Conservation (phyloP, 192 early-diverging fungal species). For the Pilobolus umbonatus region DNA sequence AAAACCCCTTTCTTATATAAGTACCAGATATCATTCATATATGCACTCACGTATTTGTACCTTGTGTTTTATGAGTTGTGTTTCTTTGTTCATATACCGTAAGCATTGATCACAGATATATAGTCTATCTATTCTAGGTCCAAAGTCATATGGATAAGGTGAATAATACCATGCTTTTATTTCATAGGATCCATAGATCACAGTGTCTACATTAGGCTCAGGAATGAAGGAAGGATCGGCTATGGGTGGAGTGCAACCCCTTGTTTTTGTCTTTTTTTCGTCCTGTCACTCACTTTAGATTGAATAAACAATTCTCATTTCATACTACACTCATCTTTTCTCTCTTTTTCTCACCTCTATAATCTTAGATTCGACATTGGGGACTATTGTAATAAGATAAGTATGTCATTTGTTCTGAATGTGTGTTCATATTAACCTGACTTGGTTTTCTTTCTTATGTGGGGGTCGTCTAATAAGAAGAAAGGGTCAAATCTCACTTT, state of each 20-base stretch:
- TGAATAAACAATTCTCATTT: too few relatives aligned
- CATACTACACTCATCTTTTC: too few relatives aligned
- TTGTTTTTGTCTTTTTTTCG: constrained; percentile 5
- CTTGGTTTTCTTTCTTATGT: too few relatives aligned
- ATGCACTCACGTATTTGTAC: constrained; percentile 36
- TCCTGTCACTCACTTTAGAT: neutral
- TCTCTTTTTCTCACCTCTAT: too few relatives aligned
- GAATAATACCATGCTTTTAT: constrained; percentile 94
- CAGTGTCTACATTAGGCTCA: constrained; percentile 39
- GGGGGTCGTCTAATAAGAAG: too few relatives aligned
- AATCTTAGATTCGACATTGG: too few relatives aligned
- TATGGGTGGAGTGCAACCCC: constrained; percentile 5
- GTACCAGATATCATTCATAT: neutral
- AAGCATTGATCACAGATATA: constrained; percentile 92
- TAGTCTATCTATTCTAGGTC: constrained; percentile 53
- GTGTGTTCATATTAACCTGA: too few relatives aligned
- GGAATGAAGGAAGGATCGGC: constrained; percentile 11
- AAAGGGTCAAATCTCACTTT: too few relatives aligned
- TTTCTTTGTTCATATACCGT: constrained; percentile 84
- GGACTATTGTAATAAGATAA: too few relatives aligned
- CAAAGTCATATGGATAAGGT: constrained; percentile 91
- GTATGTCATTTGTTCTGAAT: too few relatives aligned
- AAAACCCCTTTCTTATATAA: neutral
- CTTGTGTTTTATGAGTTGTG: constrained; percentile 61
- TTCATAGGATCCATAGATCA: constrained; percentile 74